Conservation (phyloP, 2,329 filamentous ascomycete species). For the Ascocoryne sarcoides region DNA sequence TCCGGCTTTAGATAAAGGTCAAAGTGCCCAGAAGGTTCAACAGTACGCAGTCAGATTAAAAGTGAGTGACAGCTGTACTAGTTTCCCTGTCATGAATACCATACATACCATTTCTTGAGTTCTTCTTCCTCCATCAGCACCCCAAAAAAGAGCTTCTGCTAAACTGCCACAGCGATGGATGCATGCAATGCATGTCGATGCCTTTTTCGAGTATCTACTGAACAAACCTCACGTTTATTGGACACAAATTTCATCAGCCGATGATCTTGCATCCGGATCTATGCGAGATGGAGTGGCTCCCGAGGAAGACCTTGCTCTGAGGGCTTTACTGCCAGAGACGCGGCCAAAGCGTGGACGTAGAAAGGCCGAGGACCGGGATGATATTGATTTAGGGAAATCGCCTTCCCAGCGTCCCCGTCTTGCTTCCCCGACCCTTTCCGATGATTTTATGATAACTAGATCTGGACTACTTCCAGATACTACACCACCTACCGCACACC, state of each 20-base stretch:
- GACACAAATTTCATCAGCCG: conserved; percentile 59
- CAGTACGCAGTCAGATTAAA: conserved; percentile 91
- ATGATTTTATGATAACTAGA: conserved; percentile 30
- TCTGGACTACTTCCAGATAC: conserved; percentile 29
- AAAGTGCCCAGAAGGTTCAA: conserved; percentile 88
- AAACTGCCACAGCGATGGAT: conserved; percentile 68
- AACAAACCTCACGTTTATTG: conserved; percentile 73
- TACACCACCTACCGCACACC: conserved; percentile 34
- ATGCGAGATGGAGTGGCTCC: conserved; percentile 73
- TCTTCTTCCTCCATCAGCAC: too few species aligned
- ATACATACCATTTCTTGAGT: too few species aligned
- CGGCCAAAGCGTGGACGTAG: conserved; percentile 53
- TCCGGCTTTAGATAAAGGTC: conserved; percentile 70
- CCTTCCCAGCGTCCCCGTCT: conserved; percentile 54
- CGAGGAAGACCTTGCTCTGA: conserved; percentile 81
- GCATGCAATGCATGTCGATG: conserved; percentile 91
- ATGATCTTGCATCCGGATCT: conserved; percentile 52
- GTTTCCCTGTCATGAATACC: too few species aligned
- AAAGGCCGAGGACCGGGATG: conserved; percentile 48
- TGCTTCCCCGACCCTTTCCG: conserved; percentile 41
- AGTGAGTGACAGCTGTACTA: too few species aligned
- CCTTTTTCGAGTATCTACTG: conserved; percentile 86
- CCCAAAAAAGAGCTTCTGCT: conserved; percentile 6
- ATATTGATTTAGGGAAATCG: conserved; percentile 42
- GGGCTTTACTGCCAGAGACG: conserved; percentile 73